Percentiles rank a stretch among this genome's conserved stretches.
Evolutionary conservation across 2,329 filamentous ascomycete genomes (phyloP).

Genomic region (Juglanconis oblonga): DNA sequence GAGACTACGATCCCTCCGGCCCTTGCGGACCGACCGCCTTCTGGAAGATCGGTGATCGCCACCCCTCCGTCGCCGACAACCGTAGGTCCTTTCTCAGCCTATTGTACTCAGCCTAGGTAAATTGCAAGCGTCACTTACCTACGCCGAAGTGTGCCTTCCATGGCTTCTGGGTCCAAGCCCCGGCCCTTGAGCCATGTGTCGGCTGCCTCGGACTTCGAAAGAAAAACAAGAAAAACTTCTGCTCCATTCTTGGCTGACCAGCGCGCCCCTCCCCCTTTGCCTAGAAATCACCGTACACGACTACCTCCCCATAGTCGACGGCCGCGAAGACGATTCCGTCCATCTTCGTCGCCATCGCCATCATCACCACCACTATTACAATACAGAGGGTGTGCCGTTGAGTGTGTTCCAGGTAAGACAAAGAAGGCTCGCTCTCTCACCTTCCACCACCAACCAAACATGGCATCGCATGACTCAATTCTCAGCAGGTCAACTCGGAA

Average conservation of each 20-base stretch:
- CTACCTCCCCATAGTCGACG: conserved; percentile 21
- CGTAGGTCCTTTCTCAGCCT: conserved; percentile 24
- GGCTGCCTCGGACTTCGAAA: too few species aligned
- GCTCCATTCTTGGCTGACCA: conserved; percentile 11
- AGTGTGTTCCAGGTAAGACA: conserved; percentile 8
- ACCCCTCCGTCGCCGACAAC: conserved; percentile 28
- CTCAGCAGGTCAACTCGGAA: conserved; percentile 10
- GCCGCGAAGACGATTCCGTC: not conserved
- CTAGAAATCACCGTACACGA: conserved; percentile 18
- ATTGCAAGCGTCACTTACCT: conserved; percentile 3
- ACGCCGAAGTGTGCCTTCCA: too few species aligned
- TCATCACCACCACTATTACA: not conserved
- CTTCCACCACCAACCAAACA: not conserved
- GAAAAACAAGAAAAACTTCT: too few species aligned
- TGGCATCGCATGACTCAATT: not conserved
- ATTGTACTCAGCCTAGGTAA: conserved; percentile 23
- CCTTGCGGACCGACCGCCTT: conserved; percentile 74
- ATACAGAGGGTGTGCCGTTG: not conserved
- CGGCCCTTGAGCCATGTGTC: too few species aligned
- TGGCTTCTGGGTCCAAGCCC: too few species aligned
- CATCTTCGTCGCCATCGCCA: not conserved
- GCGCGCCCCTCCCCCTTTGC: not conserved
- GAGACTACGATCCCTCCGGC: conserved; percentile 64
- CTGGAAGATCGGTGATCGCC: conserved; percentile 66
- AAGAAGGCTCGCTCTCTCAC: not conserved